These are phyloP conservation scores for Ceratocystis huliohia DNA, from an alignment of 2,329 filamentous ascomycete species.

Conservation along the genomic window DNA sequence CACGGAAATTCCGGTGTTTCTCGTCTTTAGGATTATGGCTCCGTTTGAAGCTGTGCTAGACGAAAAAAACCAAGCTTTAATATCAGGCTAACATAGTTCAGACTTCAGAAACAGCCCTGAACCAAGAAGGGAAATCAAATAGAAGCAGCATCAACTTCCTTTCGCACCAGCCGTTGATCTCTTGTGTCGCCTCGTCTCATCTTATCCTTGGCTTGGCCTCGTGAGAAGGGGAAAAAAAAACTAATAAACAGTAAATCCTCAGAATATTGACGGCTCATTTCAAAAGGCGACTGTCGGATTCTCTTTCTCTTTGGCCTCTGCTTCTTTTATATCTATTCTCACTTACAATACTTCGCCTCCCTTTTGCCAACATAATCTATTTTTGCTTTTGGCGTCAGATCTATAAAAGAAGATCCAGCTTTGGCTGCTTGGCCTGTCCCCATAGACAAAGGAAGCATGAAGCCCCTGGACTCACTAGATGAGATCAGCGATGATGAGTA, in stretches of 20 bases:
- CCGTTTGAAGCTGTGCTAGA: not conserved
- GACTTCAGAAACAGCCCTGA: not conserved
- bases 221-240: not conserved
- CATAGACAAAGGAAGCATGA: constrained; percentile 4
- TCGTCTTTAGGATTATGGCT: constrained; percentile 9
- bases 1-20: not conserved
- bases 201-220: not conserved
- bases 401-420: not conserved
- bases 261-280: not conserved
- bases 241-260: not conserved
- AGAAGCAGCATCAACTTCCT: not conserved
- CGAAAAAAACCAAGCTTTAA: not conserved
- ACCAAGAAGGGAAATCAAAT: not conserved
- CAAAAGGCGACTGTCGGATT: not conserved
- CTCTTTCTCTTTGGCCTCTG: not conserved
- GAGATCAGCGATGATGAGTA: constrained; percentile 20
- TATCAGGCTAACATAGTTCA: not conserved
- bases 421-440: not conserved
- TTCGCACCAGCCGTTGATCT: not conserved
- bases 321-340: not conserved
- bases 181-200: constrained; percentile 8
- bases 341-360: not conserved
- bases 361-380: not conserved
- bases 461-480: constrained; percentile 13
- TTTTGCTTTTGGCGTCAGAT: not conserved